These are phyloP conservation scores for Viridothelium virens DNA, from an alignment of 495 filamentous ascomycete genomes.

Conservation along the genomic window DNA sequence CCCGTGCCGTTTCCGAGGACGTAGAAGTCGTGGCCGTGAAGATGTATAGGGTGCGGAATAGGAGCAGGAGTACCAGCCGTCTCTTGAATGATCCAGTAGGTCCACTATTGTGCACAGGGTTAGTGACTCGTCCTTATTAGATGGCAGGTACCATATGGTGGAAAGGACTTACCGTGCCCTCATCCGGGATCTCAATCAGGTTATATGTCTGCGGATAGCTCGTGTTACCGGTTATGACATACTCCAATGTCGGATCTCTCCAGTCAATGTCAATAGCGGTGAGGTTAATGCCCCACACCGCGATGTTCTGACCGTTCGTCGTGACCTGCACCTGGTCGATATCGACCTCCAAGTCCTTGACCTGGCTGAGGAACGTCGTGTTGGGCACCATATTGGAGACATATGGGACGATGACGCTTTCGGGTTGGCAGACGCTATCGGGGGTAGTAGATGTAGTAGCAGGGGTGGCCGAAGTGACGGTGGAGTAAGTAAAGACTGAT, in stretches of 20 bases:
- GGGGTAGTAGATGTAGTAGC: slow-evolving; percentile 19
- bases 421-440: slow-evolving; percentile 18
- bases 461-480: slow-evolving; percentile 22
- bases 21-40: slow-evolving; percentile 36
- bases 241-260: slow-evolving; percentile 34
- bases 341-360: slow-evolving; percentile 28
- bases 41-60: slow-evolving; percentile 33
- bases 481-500: slow-evolving; percentile 32
- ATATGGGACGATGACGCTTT: slow-evolving; percentile 19
- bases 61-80: slow-evolving; percentile 17
- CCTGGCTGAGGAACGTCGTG: slow-evolving; percentile 24
- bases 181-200: slow-evolving; percentile 33
- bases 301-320: slow-evolving; percentile 30
- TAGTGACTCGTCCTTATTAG: background rate
- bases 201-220: slow-evolving; percentile 29
- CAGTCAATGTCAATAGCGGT: slow-evolving; percentile 33
- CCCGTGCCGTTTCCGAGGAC: slow-evolving; percentile 28
- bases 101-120: slow-evolving; percentile 24
- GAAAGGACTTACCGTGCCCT: slow-evolving; percentile 20
- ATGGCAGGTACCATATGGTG: background rate
- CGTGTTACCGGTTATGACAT: slow-evolving; percentile 30
- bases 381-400: slow-evolving; percentile 23
- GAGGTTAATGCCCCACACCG: slow-evolving; percentile 36
- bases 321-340: slow-evolving; percentile 20
- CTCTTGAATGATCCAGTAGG: slow-evolving; percentile 36